These are phyloP conservation scores for Colletotrichum tamarilloi DNA, from an alignment of 2,329 filamentous ascomycete genomes.

Conservation along the genomic window DNA sequence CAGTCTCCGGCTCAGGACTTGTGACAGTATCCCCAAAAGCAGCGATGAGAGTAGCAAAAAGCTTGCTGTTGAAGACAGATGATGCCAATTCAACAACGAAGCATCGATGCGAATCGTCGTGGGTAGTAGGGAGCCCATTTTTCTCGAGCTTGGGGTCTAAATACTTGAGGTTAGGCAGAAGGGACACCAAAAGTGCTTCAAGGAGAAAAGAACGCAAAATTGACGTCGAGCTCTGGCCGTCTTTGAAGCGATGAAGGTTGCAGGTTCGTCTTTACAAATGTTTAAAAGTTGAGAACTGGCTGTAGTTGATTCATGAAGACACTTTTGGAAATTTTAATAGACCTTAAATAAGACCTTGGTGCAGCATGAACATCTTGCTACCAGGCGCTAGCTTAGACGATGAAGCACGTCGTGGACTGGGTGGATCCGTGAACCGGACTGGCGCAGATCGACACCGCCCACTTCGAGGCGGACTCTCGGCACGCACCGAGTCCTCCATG, in stretches of 20 bases:
- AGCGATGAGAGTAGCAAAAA: not conserved
- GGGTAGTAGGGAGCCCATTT: not conserved
- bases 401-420: not conserved
- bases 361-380: not conserved
- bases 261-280: not conserved
- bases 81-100: not conserved
- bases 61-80: not conserved
- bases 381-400: not conserved
- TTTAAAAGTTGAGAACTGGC: too few species aligned
- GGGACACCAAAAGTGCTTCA: too few species aligned
- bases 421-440: not conserved
- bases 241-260: not conserved
- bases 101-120: not conserved
- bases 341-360: not conserved
- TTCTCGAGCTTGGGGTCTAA: too few species aligned
- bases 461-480: slow-evolving; percentile 9
- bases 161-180: too few species aligned
- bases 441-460: not conserved
- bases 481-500: slow-evolving; percentile 6
- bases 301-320: too few species aligned
- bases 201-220: too few species aligned
- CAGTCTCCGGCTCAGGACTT: not conserved
- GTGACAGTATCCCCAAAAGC: not conserved
- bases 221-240: too few species aligned
- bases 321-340: too few species aligned